Evolutionary conservation across 192 early-diverging fungal genomes (phyloP).

Genomic region (Gonapodya sp.): DNA sequence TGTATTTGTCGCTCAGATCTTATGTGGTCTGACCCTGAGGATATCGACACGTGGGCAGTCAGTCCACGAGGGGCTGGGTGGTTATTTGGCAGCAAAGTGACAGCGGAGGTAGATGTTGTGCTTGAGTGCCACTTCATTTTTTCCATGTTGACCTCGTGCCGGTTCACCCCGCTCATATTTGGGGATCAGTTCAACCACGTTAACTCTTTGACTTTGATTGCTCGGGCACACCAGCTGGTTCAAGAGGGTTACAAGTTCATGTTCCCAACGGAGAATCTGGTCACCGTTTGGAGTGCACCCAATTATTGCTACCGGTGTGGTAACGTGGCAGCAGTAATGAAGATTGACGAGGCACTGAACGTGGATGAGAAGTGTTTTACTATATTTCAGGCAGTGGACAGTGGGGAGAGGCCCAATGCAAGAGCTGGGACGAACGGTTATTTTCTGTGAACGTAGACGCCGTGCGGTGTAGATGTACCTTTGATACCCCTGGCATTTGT

Average conservation of each 20-base stretch:
- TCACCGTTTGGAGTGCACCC: constrained; percentile 87
- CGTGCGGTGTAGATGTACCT: not conserved
- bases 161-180: not conserved
- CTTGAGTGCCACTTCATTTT: not conserved
- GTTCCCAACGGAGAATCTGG: constrained; percentile 76
- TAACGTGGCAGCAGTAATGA: constrained; percentile 53
- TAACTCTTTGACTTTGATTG: constrained; percentile 80
- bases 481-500: not conserved
- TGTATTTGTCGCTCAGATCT: constrained; percentile 46
- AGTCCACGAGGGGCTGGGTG: constrained; percentile 90
- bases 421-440: not conserved
- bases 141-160: too few relatives aligned
- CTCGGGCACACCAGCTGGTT: constrained; percentile 93
- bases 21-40: constrained; percentile 96
- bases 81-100: constrained; percentile 90
- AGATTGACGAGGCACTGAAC: constrained; percentile 49
- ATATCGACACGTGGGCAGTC: constrained; percentile 84
- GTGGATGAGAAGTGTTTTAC: constrained; percentile 82
- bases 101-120: constrained; percentile 60
- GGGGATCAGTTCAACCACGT: constrained; percentile 72
- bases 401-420: not conserved
- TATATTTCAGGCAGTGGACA: constrained; percentile 82
- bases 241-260: constrained; percentile 97
- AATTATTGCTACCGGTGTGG: constrained; percentile 59
- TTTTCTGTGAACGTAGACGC: not conserved